phyloP scores from a whole-genome alignment of 345 rosid genomes.

The Brassica incana region DNA sequence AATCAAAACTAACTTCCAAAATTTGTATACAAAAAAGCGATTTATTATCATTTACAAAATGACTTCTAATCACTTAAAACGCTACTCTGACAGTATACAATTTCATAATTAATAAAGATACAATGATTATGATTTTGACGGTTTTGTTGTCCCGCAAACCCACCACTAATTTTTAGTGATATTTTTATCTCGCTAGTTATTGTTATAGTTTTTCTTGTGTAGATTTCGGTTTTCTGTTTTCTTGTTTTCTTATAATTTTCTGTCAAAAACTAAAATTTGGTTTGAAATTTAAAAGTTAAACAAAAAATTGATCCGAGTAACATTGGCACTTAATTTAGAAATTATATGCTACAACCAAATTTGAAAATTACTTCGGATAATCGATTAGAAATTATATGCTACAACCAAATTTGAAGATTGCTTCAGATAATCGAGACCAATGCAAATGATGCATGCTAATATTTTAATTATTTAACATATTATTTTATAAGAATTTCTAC shows the following conservation, averaged over 20 bases:
- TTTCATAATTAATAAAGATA: no score
- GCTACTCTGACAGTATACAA: background rate
- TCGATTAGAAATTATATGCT: background rate
- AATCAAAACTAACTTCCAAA: background rate
- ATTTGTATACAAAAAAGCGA: no score
- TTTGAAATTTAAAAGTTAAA: no score
- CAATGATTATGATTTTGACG: background rate
- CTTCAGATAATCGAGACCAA: background rate
- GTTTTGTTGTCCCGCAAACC: no score
- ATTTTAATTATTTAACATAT: background rate
- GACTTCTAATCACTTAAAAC: background rate
- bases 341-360: background rate
- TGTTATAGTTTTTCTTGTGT: background rate
- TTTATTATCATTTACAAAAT: background rate
- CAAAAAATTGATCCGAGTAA: background rate
- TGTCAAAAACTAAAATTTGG: background rate
- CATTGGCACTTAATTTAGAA: background rate
- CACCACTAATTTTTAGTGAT: no score
- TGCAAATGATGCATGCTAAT: background rate
- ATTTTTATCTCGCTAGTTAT: no score
- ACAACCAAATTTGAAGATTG: background rate
- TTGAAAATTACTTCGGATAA: background rate
- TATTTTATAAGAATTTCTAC: background rate
- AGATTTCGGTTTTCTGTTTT: background rate
- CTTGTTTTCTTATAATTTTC: background rate